Base-by-base conservation (phyloP, 1,284 basidiomycete genomes). In the Trametes sp. region DNA sequence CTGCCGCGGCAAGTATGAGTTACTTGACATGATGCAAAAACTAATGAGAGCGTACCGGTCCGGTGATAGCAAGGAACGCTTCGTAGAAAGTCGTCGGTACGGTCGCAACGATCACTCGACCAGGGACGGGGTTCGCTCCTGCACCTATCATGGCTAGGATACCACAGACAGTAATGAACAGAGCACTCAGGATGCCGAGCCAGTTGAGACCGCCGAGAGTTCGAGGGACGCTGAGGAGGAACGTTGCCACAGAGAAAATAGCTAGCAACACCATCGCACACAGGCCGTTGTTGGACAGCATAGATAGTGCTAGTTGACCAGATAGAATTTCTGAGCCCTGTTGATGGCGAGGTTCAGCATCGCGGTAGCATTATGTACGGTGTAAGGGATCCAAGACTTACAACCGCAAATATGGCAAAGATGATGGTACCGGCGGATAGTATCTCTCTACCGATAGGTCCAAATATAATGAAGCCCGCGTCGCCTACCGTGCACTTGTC, bases 31-130 rank as follows among this genome's bases (percentile, higher is more conserved):
- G n/a, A n/a, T n/a, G n/a, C n/a, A n/a, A n/a, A n/a, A n/a, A n/a
- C n/a, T n/a, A n/a, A n/a, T n/a, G n/a, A n/a, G n/a, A n/a, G n/a
- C 74, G 61, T 69, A 83, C 82, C 36, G 84, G 84, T 64, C 83
- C 81, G 1, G 84, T 86, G 45, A 87, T 80, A 4, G 84, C 81
- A 42, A 85, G 68, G 69, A 86, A 85, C 4, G 83, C 83, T 31
- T 83, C 70, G 64, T 77, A 81, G 67, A 87, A 86, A 46, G 71
- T 80, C 14, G 77, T 80, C 1, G 79, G 69, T 2, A 80, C 72
- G 13, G 79, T 78, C 1, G 77, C 77, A 36, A 75, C 73, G 9
- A 86, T 58, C 7, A 75, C 70, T 44, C 84, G 79, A 28, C 74
- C 78, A 14, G 82, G 79, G 8, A 76, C 73, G 23, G 84, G 82